Base-by-base conservation (phyloP, 768 basidiomycete species). In the Suillus subaureus region DNA sequence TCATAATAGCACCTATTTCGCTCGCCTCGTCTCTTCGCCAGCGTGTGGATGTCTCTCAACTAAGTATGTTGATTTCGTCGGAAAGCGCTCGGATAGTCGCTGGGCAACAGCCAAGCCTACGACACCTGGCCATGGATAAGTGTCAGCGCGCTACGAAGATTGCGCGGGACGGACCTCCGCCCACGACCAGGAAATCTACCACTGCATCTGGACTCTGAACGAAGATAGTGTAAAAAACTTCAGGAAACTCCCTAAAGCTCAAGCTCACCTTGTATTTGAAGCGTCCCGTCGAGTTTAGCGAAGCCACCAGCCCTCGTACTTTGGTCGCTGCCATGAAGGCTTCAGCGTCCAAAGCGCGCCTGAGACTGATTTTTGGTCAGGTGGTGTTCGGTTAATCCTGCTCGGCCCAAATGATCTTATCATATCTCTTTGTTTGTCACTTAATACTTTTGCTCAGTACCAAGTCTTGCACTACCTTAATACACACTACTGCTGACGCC, bases 101-200 rank as follows among this genome's bases (percentile, higher is more conserved):
- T 92, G 89, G 0, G 94, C 93, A 60, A 97, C 85, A 0, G 95
- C 93, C 42, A 99, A 83, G 0, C 97, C 97, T 18, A 96, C 84
- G 0, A 92, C 89, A 63, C 94, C 91, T 92, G 64, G n/a, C 26
- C 42, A 18, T 7, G 61, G 40, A 57, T 57, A 35, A 39, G 61
- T 2, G 31, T 42, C 45, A 28, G 42, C 51, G 26, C 49, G 58
- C n/a, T 26, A 62, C 3, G 23, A 61, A n/a, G 49, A 23, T 31
- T 12, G 33, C 31, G 52, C 31, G 23, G 23, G 12, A 61, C 58
- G 54, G 68, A 87, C 95, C 97, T 80, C 90, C 97, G 13, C 97
- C 97, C 28, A 99, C 82, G 18, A 99, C 85, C 28, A 97, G 79
- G 75, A 92, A 89, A 74, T 99, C 97, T 37, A 96, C 88, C 2